Evolutionary conservation across 345 rosid species (phyloP).

Genomic region (Iberis pinnata): DNA sequence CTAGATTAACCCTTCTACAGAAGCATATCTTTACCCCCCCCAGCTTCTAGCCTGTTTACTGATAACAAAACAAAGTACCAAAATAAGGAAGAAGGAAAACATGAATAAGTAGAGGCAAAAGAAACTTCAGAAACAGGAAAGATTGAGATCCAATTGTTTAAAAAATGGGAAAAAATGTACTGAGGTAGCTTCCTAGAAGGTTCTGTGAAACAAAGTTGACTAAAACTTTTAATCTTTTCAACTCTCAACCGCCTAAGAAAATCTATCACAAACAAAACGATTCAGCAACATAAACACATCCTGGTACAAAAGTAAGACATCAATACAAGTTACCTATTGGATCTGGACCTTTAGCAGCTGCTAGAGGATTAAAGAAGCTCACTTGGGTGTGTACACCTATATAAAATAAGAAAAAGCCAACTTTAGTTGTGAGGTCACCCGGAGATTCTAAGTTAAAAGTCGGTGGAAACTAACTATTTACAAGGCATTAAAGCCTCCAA

Average conservation of each 20-base stretch:
- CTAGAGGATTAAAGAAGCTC: slow-evolving; percentile 8
- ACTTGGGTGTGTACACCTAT: slow-evolving; percentile 11
- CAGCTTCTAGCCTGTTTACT: slow-evolving; percentile 16
- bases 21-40: slow-evolving; percentile 33
- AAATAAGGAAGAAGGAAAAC: slow-evolving; percentile 25
- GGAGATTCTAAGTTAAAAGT: slow-evolving; percentile 21
- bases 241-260: slow-evolving; percentile 15
- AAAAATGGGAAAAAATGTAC: slow-evolving; percentile 7
- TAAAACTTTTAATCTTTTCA: slow-evolving; percentile 2
- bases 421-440: slow-evolving; percentile 13
- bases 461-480: slow-evolving; percentile 19
- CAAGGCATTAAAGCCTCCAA: slow-evolving; percentile 23
- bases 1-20: slow-evolving; percentile 35
- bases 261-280: slow-evolving; percentile 9
- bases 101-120: slow-evolving; percentile 31
- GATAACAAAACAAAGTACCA: slow-evolving; percentile 15
- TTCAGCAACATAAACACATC: slow-evolving; percentile 5
- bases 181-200: slow-evolving; percentile 31
- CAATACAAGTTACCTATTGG: slow-evolving; percentile 28
- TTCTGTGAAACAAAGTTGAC: slow-evolving; percentile 25
- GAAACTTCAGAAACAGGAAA: slow-evolving; percentile 39
- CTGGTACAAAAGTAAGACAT: slow-evolving; percentile 7
- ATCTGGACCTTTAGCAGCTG: slow-evolving; percentile 13
- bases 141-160: slow-evolving; percentile 29
- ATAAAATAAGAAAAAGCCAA: slow-evolving; percentile 9